Base-by-base conservation (phyloP, 108 stramenopile genomes). In the Nitzschia inconspicua region DNA sequence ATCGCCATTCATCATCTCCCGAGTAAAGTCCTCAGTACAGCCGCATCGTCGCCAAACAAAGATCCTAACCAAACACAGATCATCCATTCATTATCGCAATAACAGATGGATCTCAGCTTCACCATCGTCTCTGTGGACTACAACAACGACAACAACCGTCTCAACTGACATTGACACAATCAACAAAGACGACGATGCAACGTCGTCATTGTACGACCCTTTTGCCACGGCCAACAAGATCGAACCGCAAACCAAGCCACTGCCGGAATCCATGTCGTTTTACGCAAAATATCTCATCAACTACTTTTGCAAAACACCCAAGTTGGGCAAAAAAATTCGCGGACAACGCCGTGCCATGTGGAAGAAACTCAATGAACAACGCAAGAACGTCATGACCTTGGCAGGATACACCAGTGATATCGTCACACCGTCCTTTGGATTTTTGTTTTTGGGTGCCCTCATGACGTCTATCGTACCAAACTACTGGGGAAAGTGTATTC, bases 381-480 rank as follows among this genome's bases (percentile, higher is more conserved):
- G 85, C 32, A 82, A 76, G 44, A 83, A 84, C 47, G 63, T 92
- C 46, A 74, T 81, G 37, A 32, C 70, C n/a, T 66, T 92, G 55
- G 85, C 85, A 10, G 87, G 85, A 34, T 92, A 88, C 65, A 82
- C 84, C 55, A 57, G 87, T 6, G 62, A 68, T 7, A 56, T 92
- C 18, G 56, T 87, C 16, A 63, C 70, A 27, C 86, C 87, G 11
- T 86, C 86, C 27, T 92, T 92, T 65, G 40, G 56, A 9, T 88
- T 81, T 65, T 53, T 88, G 14, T 68, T 87, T 30, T 44, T 88
- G 50, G 87, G 85, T 16, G 91, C 91, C 25, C 62, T 85, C 13
- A 80, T 86, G 83, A 78, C 76, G n/a, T 79, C 77, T 23, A 51
- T 88, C 24, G 80, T 85, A 16, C 91, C 91, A 2, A 77, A 84